These are phyloP conservation scores for Syzygium syzygioides DNA, from an alignment of 441 rosid species.

Conservation along the genomic window DNA sequence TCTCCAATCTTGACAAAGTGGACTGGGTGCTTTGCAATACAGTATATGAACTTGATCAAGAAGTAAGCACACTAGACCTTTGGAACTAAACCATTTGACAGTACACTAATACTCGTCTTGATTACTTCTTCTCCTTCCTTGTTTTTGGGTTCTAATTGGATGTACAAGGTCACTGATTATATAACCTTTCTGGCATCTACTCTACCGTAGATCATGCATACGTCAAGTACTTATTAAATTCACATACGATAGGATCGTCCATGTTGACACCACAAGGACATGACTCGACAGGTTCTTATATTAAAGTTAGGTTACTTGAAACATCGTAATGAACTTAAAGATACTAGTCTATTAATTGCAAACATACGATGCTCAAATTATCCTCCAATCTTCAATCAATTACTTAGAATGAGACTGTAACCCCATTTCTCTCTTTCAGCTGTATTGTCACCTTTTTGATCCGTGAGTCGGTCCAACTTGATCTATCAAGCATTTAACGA, in stretches of 20 bases:
- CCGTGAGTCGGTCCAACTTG: not conserved
- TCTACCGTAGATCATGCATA: not conserved
- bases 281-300: not conserved
- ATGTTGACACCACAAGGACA: not conserved
- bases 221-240: not conserved
- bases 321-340: not conserved
- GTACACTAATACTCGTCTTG: not conserved
- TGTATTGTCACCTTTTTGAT: not conserved
- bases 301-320: not conserved
- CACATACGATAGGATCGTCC: not conserved
- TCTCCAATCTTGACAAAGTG: not conserved
- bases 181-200: not conserved
- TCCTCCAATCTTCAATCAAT: not conserved
- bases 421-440: not conserved
- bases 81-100: not conserved
- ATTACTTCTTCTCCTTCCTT: not conserved
- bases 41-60: not conserved
- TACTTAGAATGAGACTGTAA: not conserved
- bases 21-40: slow-evolving; percentile 7
- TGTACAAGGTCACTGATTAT: not conserved
- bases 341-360: not conserved
- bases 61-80: not conserved
- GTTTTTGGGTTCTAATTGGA: not conserved
- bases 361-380: not conserved
- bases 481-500: not conserved